A percentile compares a stretch with the other conserved stretches of the same genome.
These are phyloP conservation scores for carrot (Daucus carota) DNA, from an alignment of 129 eudicot species.

Conservation along the genomic window DH1_v3.0 NC_030383.2:12378001-12378500, in stretches of 20 bases:
- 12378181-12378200: constrained; percentile 50
- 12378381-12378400: constrained; percentile 76
- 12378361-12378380: constrained; percentile 44
- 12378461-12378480: constrained; percentile 96
- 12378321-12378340: constrained; percentile 15
- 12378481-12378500: constrained; percentile 86
- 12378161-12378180: constrained; percentile 46
- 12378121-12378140: constrained; percentile 96
- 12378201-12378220: constrained; percentile 50
- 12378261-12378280: constrained; percentile 77
- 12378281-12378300: constrained; percentile 60
- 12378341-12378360: constrained; percentile 28
- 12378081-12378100: constrained; percentile 41
- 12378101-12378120: constrained; percentile 97
- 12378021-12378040: constrained; percentile 22
- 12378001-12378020: constrained; percentile 15
- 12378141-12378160: constrained; percentile 52
- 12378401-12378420: constrained; percentile 77
- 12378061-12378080: constrained; percentile 9
- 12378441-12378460: constrained; percentile 82
- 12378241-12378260: constrained; percentile 68
- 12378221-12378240: constrained; percentile 89
- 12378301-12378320: constrained; percentile 38
- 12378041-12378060: constrained; percentile 10
- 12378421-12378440: constrained; percentile 79